These are phyloP conservation scores for Hyaloscypha bicolor DNA, from an alignment of 495 filamentous ascomycete genomes.

Conservation along the genomic window DNA sequence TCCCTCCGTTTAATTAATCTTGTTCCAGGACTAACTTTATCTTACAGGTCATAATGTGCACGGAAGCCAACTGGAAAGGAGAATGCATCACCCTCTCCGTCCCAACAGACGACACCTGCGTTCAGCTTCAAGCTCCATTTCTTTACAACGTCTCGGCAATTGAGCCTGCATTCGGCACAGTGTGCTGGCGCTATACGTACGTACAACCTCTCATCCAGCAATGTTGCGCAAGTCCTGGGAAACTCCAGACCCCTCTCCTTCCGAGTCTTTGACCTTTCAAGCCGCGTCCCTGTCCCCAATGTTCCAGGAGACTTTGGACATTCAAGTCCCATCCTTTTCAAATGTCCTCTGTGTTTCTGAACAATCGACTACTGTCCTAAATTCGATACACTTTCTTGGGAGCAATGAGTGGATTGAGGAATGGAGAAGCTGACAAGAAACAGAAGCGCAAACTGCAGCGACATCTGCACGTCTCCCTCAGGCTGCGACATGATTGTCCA, in stretches of 20 bases:
- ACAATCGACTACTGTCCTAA: too few species aligned
- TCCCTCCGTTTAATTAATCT: background rate
- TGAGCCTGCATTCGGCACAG: conserved; percentile 10
- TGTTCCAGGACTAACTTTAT: background rate
- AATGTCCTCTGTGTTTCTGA: too few species aligned
- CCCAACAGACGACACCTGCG: background rate
- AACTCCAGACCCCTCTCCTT: background rate
- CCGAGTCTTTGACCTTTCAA: too few species aligned
- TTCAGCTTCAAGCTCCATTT: background rate
- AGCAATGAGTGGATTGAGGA: background rate
- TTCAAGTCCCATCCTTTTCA: too few species aligned
- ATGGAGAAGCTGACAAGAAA: background rate
- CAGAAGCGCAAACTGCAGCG: conserved; percentile 6
- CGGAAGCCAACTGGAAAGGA: conserved; percentile 7
- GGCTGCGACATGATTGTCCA: conserved; percentile 8
- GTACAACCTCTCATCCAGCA: too few species aligned
- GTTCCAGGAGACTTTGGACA: too few species aligned
- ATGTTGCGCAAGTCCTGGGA: too few species aligned
- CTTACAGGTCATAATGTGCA: conserved; percentile 5
- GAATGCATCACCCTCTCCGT: background rate
- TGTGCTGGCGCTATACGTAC: background rate
- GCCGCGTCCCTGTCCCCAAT: background rate
- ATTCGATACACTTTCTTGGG: too few species aligned
- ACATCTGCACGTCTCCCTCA: background rate
- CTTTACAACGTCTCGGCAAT: background rate